These are phyloP conservation scores for Perkinsus marinus DNA, from an alignment of 169 alveolate genomes.

Conservation along the genomic window DNA sequence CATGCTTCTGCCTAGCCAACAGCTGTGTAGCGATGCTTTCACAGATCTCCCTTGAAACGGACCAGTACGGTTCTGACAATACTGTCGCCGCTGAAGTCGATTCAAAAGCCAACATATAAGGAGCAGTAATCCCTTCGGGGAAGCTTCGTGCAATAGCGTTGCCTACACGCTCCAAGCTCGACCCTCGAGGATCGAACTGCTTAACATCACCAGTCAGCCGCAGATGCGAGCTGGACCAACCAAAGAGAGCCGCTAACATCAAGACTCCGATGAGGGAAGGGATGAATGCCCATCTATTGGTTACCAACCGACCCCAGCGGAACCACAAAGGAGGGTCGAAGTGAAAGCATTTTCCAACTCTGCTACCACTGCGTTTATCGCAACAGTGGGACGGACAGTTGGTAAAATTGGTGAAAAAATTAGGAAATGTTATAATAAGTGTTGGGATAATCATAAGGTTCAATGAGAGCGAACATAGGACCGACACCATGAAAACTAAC, in stretches of 20 bases:
- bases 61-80: background rate
- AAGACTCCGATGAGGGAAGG: background rate
- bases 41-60: background rate
- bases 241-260: background rate
- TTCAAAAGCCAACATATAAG: background rate
- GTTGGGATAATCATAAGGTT: background rate
- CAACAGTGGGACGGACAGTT: background rate
- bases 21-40: background rate
- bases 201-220: background rate
- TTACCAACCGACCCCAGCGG: background rate
- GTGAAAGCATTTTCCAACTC: background rate
- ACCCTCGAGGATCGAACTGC: background rate
- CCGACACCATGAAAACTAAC: background rate
- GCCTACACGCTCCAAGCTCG: background rate
- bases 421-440: background rate
- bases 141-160: background rate
- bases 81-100: background rate
- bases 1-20: background rate
- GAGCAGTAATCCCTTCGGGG: background rate
- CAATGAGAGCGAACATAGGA: background rate
- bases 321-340: background rate
- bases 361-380: background rate
- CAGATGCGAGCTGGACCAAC: background rate
- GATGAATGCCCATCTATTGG: background rate
- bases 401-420: background rate